phyloP scores from a whole-genome alignment of 495 filamentous ascomycete species.

The Aspergillus panamensis region DNA sequence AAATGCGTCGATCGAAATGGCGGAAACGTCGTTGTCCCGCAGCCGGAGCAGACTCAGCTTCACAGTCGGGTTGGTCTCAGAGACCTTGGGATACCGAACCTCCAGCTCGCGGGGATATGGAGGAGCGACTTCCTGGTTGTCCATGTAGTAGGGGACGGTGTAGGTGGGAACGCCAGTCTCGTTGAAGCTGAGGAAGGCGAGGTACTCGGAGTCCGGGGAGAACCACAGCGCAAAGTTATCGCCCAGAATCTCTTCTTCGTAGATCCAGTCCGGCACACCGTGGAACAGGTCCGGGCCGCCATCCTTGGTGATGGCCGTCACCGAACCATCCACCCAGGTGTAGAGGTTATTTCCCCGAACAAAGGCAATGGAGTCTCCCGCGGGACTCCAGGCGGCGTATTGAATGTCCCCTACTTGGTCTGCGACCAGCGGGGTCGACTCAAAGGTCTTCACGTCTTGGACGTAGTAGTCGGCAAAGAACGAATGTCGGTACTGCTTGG shows the following conservation, averaged over 20 bases:
- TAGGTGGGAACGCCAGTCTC: constrained; percentile 22
- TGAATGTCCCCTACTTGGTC: constrained; percentile 20
- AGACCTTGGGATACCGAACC: constrained; percentile 21
- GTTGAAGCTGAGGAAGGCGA: constrained; percentile 22
- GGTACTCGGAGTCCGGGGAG: constrained; percentile 20
- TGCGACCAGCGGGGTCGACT: constrained; percentile 11
- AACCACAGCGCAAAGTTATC: constrained; percentile 19
- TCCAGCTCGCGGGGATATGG: constrained; percentile 22
- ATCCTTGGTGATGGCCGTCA: constrained; percentile 17
- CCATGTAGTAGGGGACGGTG: constrained; percentile 22
- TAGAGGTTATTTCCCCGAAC: constrained; percentile 21
- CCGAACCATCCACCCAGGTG: constrained; percentile 18
- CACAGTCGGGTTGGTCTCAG: constrained; percentile 23
- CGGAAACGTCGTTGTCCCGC: constrained; percentile 2
- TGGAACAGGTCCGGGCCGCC: constrained; percentile 21
- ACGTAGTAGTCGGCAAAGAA: constrained; percentile 24
- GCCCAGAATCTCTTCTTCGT: constrained; percentile 24
- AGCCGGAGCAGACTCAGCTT: constrained; percentile 16
- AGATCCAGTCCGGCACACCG: constrained; percentile 24
- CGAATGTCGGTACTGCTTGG: constrained; percentile 23
- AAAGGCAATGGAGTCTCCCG: constrained; percentile 18
- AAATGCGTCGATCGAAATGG: constrained; percentile 16
- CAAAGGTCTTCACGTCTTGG: constrained; percentile 20
- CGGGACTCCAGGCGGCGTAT: constrained; percentile 22
- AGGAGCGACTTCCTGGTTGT: constrained; percentile 19